Base-by-base conservation (phyloP, 2,329 filamentous ascomycete genomes). In the Neurospora crassa region DNA sequence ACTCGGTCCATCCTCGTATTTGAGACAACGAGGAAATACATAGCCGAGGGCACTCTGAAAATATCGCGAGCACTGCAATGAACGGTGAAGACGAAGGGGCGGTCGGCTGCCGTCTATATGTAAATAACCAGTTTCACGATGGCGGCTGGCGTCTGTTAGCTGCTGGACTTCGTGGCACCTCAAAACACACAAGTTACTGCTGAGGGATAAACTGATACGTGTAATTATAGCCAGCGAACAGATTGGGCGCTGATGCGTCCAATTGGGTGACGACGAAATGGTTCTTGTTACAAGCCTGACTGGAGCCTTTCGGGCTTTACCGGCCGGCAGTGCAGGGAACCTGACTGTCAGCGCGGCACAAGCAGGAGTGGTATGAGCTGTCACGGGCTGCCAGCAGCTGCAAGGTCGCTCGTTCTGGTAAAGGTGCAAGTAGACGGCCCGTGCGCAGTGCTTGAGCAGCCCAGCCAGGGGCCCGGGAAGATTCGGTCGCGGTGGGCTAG, bases 401-500 rank as follows among this genome's bases (percentile, higher is more conserved):
- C 18, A 29, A 69, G 43, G 14, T 69, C 16, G n/a, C 43, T 6
- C 68, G 12, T 63, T 34, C 11, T 67, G 42, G 75, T 75, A 74
- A 73, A 74, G 70, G 71, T 71, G 70, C 69, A 70, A 37, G 72
- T 71, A 70, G 63, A 67, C 70, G 73, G 68, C 37, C 41, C 53
- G 68, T 40, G 20, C n/a, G 74, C 74, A 74, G 37, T 75, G 72
- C 74, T 77, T 73, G 75, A 73, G 53, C 68, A 73, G 72, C 71
- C 73, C 67, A 73, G 72, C 74, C 72, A 73, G 75, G 75, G 73
- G 70, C 42, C 73, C 84, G 84, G 85, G 81, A 86, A 85, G 83
- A 86, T 81, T 86, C 84, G 84, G 47, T 59, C 24, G 24, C 84
- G 84, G 53, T 63, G 53, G 53, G 53, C 53, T 37, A 63, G 24